Base-by-base conservation (phyloP, 345 rosid genomes). In the Arabidopsis suecica region DNA sequence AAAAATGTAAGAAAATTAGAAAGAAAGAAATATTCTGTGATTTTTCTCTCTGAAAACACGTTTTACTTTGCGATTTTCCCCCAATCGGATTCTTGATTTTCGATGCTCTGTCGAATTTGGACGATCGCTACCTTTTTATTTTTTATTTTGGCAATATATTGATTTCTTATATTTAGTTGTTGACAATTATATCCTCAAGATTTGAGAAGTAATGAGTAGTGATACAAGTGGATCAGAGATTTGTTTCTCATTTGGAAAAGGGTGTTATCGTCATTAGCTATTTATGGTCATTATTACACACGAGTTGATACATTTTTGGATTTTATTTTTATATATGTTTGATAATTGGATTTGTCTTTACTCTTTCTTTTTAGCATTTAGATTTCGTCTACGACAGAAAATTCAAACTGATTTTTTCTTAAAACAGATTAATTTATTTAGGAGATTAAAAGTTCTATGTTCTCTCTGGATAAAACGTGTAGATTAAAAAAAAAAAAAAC, bases 81-180 rank as follows among this genome's bases (percentile, higher is more conserved):
- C 60, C 72, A 57, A 77, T 55, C 49, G 57, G 77, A 56, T 71
- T 47, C 72, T 48, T 56, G 69, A 63, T 54, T 76, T 20, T 42
- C n/a, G 61, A 75, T 61, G 75, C 53, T 55, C 68, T 55, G 37
- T 61, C 53, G 37, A 58, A 48, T 16, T 64, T 56, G 45, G 37
- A 6, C 18, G 56, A 61, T 68, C 65, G 51, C 71, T 30, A 32
- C 58, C 16, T 11, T 22, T 36, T 23, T 23, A 23, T 23, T 23
- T 53, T 16, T 42, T 33, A 1, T 42, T 48, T 38, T 38, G 36
- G 61, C 40, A 71, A 48, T 49, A 38, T 44, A 38, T 47, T 65
- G 61, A 40, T 56, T 38, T 58, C 7, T 22, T n/a, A 11, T 14
- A 7, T 8, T 3, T 12, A 0, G 3, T 65, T 12, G 23, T 22